Evolutionary conservation across 2,329 filamentous ascomycete genomes (phyloP), one percentile per base, ranked within the genome.

Genomic region (Pyrenophora teres): DNA sequence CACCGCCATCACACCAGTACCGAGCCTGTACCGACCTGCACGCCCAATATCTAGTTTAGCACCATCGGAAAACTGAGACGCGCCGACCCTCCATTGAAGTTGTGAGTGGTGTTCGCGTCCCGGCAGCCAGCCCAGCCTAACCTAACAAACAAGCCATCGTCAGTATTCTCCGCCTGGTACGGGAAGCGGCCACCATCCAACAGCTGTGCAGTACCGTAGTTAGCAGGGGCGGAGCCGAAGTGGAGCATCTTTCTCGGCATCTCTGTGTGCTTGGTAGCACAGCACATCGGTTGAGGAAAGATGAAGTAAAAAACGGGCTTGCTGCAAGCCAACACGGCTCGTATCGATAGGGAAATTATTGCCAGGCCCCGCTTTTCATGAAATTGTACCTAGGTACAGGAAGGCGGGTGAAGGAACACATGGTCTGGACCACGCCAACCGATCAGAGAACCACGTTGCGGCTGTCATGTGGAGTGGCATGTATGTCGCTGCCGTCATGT

Each of bases 371-470:
- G 43, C 45, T 37, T 12, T 52, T 52, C 33, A 19, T 52, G 33
- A 52, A 31, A 44, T 27, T 10, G 10, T 30, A n/a, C n/a, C n/a
- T n/a, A n/a, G n/a, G n/a, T n/a, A 33, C 27, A 32, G 18, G 21
- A 31, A 39, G 31, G 19, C 31, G n/a, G 13, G 19, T 32, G 27
- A 47, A 31, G 19, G 39, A 8, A 21, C 33, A 32, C 35, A 33
- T 39, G 46, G 46, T 30, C 38, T 48, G 39, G 44, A 52, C 39
- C 39, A 42, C 38, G 21, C 30, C 35, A 30, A 49, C 43, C 40
- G 35, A 23, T 30, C 42, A 38, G 8, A 9, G 16, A 13, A 37
- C 19, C 37, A 37, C 15, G 18, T 37, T 46, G 18, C 31, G n/a
- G 30, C 42, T 45, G 30, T 27, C 27, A 4, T 16, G 35, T 31